Percentiles rank a stretch among this genome's conserved stretches.
phyloP scores from a whole-genome alignment of 768 basidiomycete species.

The Postia placenta region DNA sequence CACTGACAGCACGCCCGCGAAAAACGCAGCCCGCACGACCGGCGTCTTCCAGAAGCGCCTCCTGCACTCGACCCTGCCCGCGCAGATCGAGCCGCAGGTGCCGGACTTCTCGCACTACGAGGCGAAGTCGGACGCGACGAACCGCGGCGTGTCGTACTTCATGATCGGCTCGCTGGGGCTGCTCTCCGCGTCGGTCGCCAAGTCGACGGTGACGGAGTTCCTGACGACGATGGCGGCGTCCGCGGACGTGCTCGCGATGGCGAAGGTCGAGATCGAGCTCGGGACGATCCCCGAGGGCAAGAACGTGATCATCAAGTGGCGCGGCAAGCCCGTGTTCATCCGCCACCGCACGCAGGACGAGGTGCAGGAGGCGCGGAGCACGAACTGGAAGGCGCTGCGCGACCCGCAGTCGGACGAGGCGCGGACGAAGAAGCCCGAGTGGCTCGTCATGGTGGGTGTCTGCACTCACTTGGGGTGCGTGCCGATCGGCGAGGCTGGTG shows the following conservation, averaged over 20 bases:
- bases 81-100: constrained; percentile 70
- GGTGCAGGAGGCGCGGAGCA: constrained; percentile 84
- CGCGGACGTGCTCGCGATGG: constrained; percentile 95
- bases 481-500: constrained; percentile 95
- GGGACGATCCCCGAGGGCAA: constrained; percentile 91
- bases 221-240: constrained; percentile 95
- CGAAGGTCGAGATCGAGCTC: constrained; percentile 96
- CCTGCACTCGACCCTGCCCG: constrained; percentile 69
- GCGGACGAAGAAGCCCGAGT: constrained; percentile 91
- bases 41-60: constrained; percentile 58
- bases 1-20: not conserved
- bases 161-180: constrained; percentile 91
- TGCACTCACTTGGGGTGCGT: constrained; percentile 99
- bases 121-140: constrained; percentile 52
- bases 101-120: constrained; percentile 88
- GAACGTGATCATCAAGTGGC: constrained; percentile 98
- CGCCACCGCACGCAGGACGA: constrained; percentile 89
- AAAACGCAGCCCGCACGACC: constrained; percentile 43
- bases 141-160: constrained; percentile 81
- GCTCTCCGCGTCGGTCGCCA: constrained; percentile 90
- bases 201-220: constrained; percentile 91
- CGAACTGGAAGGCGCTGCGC: constrained; percentile 81
- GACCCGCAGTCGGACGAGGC: constrained; percentile 91
- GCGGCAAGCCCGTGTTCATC: constrained; percentile 99
- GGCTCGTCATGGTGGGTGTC: constrained; percentile 89